Base-by-base conservation (phyloP, 2,329 filamentous ascomycete genomes). In the Truncatella angustata region DNA sequence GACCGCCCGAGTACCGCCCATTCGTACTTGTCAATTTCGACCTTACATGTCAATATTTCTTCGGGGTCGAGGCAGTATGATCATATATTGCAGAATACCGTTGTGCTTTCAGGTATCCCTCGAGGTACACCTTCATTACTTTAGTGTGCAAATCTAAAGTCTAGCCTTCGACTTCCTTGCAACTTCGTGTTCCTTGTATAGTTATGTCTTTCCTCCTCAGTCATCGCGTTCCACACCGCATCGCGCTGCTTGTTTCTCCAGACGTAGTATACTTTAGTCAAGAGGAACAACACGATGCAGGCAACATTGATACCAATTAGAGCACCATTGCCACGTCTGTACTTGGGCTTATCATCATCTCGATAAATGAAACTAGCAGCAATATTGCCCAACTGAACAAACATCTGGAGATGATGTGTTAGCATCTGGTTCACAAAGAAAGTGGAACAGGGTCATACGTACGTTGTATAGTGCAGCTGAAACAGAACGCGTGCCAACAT, bases 391-490 rank as follows among this genome's bases (percentile, higher is more conserved):
- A 65, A 18, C 52, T 73, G 71, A 4, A 70, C 66, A 11, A 60
- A 59, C 63, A 73, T 73, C 64, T 70, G 37, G 14, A 47, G 12
- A 24, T 4, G 10, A 18, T 34, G 4, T 1, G 18, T 30, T 3
- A 26, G 26, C 21, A 10, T n/a, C 5, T 28, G n/a, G n/a, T 34
- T 28, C 14, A 24, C 5, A 11, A 14, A 39, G 5, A 4, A 7
- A 5, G n/a, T 11, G 3, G 10, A 16, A 26, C 5, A 10, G 32
- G n/a, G 34, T 23, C 18, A 11, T 21, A 56, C 65, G 57, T 57
- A 73, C 70, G 55, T 85, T 85, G 63, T 85, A 86, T 6, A 84
- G 59, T 0, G 80, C 82, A 0, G 80, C 77, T 0, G 80, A 79
- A 3, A 86, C 79, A 4, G 82, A 78, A 4, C 83, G 68, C 2